A percentile compares a stretch with the other conserved stretches of the same genome.
Conservation (phyloP, 2,329 filamentous ascomycete species). For the Elsinoe perseae region DNA sequence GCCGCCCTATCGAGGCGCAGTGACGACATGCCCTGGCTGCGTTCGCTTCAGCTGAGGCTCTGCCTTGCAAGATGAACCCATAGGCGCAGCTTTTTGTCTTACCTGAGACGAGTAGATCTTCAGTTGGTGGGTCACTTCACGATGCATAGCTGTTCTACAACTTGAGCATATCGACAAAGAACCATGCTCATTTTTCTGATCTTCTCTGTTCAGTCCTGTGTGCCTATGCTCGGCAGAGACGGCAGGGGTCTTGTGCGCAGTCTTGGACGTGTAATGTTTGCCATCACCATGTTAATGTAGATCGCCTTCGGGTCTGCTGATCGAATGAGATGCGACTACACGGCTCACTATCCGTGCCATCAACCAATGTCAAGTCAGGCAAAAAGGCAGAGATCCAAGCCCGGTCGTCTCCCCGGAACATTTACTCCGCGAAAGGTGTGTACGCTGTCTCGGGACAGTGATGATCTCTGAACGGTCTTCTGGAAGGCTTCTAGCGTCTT, state of each 20-base stretch:
- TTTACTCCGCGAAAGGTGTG: slow-evolving; percentile 1
- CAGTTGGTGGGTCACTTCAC: neutral
- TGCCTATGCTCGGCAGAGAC: slow-evolving; percentile 12
- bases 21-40: slow-evolving; percentile 14
- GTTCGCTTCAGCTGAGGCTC: slow-evolving; percentile 12
- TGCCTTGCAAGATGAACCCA: neutral
- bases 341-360: neutral
- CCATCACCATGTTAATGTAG: neutral
- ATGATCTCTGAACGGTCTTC: slow-evolving; percentile 7
- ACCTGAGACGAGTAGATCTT: neutral
- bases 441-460: slow-evolving; percentile 4
- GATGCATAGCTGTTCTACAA: neutral
- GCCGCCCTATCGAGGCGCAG: slow-evolving; percentile 13
- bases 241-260: neutral
- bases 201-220: neutral
- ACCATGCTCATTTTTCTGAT: neutral
- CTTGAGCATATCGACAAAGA: neutral
- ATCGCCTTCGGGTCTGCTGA: slow-evolving; percentile 12
- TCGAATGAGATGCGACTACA: slow-evolving; percentile 3
- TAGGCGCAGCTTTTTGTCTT: neutral
- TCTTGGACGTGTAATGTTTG: slow-evolving; percentile 11
- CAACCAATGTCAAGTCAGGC: neutral
- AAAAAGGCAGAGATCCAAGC: slow-evolving; percentile 2
- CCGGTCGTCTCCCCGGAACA: slow-evolving; percentile 1
- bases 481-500: slow-evolving; percentile 14